Conservation (phyloP, 2,329 filamentous ascomycete genomes). For the Aspergillus brunneoviolaceus region DNA sequence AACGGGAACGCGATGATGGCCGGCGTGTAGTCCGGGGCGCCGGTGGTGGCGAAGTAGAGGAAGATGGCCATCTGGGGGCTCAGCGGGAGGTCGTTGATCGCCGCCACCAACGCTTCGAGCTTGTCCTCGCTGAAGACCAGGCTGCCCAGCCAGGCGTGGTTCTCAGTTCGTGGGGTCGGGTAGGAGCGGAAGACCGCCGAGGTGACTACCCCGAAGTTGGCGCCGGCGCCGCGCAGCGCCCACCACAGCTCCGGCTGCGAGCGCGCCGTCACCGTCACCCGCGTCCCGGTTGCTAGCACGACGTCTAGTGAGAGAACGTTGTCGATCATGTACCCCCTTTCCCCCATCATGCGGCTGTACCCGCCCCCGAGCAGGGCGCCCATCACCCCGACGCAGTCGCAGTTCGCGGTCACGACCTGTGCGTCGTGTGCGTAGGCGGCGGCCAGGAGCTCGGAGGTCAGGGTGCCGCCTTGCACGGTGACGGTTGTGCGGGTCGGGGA, state of each 20-base stretch:
- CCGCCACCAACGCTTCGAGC: no score
- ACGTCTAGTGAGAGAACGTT: not conserved
- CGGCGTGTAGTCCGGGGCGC: no score
- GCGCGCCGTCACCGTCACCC: not conserved
- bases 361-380: constrained; percentile 5
- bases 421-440: not conserved
- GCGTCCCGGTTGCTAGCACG: no score
- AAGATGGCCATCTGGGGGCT: no score
- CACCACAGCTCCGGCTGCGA: constrained; percentile 9
- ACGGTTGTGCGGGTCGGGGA: not conserved
- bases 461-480: not conserved
- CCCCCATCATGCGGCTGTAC: not conserved
- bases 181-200: not conserved
- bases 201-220: constrained; percentile 11
- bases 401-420: constrained; percentile 5
- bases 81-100: no score
- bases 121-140: no score
- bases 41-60: no score
- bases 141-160: no score
- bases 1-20: no score
- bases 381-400: constrained; percentile 1
- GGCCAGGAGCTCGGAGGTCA: not conserved
- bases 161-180: no score
- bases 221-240: constrained; percentile 9
- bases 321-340: not conserved